phyloP scores from a whole-genome alignment of 108 stramenopile genomes.

The Fistulifera pelliculosa region DNA sequence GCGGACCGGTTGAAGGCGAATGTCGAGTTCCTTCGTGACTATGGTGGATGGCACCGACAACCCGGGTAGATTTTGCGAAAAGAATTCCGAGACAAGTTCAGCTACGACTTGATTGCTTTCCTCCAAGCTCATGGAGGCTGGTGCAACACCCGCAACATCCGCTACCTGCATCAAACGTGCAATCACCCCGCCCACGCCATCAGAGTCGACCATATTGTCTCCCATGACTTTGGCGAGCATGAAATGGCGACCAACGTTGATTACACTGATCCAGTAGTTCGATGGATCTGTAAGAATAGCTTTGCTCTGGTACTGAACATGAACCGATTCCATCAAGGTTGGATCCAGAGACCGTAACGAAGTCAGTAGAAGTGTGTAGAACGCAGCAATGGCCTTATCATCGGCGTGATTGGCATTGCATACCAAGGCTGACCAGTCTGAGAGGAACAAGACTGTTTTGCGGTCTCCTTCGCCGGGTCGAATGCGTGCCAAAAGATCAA shows the following conservation, averaged over 20 bases:
- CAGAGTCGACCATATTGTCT: constrained; percentile 66
- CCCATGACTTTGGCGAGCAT: constrained; percentile 80
- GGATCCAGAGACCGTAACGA: constrained; percentile 54
- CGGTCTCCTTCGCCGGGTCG: constrained; percentile 13
- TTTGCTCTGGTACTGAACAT: constrained; percentile 69
- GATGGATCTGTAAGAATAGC: constrained; percentile 83
- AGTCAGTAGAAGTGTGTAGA: constrained; percentile 53
- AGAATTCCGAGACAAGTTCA: constrained; percentile 25
- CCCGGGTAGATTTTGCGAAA: constrained; percentile 38
- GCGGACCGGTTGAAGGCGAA: constrained; percentile 38
- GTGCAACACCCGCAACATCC: constrained; percentile 71
- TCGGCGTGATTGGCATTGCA: constrained; percentile 74
- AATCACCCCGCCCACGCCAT: constrained; percentile 76
- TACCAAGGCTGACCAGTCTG: constrained; percentile 84
- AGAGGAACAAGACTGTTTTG: constrained; percentile 48
- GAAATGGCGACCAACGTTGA: constrained; percentile 87
- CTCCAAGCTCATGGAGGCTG: constrained; percentile 45
- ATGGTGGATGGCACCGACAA: constrained; percentile 16
- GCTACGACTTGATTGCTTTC: constrained; percentile 19
- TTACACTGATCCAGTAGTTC: constrained; percentile 92
- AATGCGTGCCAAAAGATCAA: constrained; percentile 40
- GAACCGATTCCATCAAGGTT: constrained; percentile 56
- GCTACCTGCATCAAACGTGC: constrained; percentile 75
- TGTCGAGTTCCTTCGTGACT: constrained; percentile 23
- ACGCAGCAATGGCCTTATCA: constrained; percentile 70